These are phyloP conservation scores for Nicotiana sylvestris DNA, from an alignment of 257 asterid genomes.

Conservation along the genomic window DNA sequence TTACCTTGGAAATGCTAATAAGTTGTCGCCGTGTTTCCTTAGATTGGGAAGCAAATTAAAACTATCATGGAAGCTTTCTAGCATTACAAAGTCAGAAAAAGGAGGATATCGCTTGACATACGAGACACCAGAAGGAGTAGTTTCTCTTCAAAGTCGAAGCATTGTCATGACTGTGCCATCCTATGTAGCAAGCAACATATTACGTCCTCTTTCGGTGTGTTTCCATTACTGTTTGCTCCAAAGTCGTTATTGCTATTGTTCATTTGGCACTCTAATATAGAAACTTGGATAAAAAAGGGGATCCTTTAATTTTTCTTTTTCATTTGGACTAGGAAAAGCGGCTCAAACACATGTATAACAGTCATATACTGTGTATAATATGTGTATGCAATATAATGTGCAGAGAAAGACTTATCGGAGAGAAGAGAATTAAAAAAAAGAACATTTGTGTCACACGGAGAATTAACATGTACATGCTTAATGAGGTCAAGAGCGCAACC, in stretches of 20 bases:
- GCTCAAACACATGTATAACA: not conserved
- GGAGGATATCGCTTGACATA: slow-evolving; percentile 63
- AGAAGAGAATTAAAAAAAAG: not conserved
- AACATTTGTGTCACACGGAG: not conserved
- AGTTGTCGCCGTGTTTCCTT: slow-evolving; percentile 24
- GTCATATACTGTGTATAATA: not conserved
- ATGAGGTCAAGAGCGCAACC: not conserved
- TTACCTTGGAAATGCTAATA: not conserved
- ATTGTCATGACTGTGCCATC: slow-evolving; percentile 89
- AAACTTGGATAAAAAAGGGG: not conserved
- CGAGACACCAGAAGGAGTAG: slow-evolving; percentile 78
- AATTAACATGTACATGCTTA: not conserved
- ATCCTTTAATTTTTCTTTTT: not conserved
- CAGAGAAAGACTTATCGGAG: not conserved
- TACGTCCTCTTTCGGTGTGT: slow-evolving; percentile 88
- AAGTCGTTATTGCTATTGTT: not conserved
- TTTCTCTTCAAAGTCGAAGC: slow-evolving; percentile 61
- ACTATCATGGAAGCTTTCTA: slow-evolving; percentile 78
- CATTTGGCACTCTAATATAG: not conserved
- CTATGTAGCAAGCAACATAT: slow-evolving; percentile 66
- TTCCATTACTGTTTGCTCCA: not conserved
- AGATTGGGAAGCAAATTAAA: slow-evolving; percentile 85
- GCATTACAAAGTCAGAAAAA: slow-evolving; percentile 51
- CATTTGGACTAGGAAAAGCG: not conserved
- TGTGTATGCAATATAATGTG: not conserved